phyloP scores from a whole-genome alignment of 306 rosid genomes.

The Lathyrus tuberosus region DNA sequence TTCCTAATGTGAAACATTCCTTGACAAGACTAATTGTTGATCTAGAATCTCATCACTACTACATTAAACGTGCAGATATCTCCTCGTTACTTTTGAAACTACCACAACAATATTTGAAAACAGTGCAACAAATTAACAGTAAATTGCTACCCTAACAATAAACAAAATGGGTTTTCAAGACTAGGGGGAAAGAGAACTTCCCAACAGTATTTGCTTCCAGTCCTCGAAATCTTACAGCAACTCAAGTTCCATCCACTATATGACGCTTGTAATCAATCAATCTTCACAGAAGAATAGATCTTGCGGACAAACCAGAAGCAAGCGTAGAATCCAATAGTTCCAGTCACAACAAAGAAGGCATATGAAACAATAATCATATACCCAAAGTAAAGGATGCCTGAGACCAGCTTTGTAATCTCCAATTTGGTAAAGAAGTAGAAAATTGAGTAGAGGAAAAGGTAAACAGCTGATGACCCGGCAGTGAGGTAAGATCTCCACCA shows the following conservation, averaged over 20 bases:
- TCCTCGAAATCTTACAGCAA: constrained; percentile 32
- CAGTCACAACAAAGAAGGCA: constrained; percentile 91
- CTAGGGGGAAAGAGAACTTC: constrained; percentile 46
- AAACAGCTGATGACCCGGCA: constrained; percentile 94
- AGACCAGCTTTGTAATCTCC: constrained; percentile 89
- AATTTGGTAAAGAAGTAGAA: constrained; percentile 96
- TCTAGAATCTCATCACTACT: constrained; percentile 7
- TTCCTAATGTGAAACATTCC: constrained; percentile 24
- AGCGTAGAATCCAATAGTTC: constrained; percentile 96
- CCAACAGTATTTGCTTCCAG: constrained; percentile 36
- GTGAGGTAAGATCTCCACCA: constrained; percentile 99
- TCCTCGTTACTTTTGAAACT: constrained; percentile 44
- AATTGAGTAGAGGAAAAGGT: constrained; percentile 91
- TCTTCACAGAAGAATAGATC: constrained; percentile 97
- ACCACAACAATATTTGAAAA: constrained; percentile 43
- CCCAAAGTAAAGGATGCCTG: constrained; percentile 92
- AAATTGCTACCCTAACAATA: constrained; percentile 52
- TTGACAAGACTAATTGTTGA: constrained; percentile 20
- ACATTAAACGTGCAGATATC: constrained; percentile 45
- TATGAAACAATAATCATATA: constrained; percentile 88
- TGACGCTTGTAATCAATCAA: constrained; percentile 67
- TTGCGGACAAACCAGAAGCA: constrained; percentile 97
- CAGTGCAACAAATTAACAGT: constrained; percentile 46
- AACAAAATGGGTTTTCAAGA: constrained; percentile 39
- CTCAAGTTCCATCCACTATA: constrained; percentile 30